A percentile compares a stretch with the other conserved stretches of the same genome.
These are phyloP conservation scores for Trebouxiophyceae sp. DNA, from an alignment of 163 green algal genomes.

Conservation along the genomic window DNA sequence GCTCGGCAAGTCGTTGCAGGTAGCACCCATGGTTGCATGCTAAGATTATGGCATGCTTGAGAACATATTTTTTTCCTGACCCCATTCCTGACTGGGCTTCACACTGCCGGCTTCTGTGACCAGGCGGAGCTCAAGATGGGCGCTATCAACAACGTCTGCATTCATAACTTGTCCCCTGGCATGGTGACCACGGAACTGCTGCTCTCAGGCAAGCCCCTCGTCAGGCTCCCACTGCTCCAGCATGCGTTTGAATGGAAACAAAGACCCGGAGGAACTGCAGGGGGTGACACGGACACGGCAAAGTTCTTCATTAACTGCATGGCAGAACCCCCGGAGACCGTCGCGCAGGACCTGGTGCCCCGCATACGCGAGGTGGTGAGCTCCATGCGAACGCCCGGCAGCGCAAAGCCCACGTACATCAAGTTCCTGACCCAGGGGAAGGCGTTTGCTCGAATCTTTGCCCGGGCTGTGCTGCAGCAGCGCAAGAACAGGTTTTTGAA, in stretches of 20 bases:
- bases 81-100: not conserved
- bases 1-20: constrained; percentile 74
- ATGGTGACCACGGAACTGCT: constrained; percentile 85
- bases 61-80: not conserved
- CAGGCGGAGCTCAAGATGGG: constrained; percentile 62
- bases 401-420: constrained; percentile 42
- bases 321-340: constrained; percentile 44
- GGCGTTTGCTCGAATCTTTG: constrained; percentile 66
- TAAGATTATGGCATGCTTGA: too few relatives aligned
- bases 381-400: not conserved
- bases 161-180: constrained; percentile 88
- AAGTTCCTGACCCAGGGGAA: constrained; percentile 59
- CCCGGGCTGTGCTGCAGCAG: constrained; percentile 39
- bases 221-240: not conserved
- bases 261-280: constrained; percentile 3
- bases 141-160: constrained; percentile 63
- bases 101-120: not conserved
- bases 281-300: constrained; percentile 38
- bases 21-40: constrained; percentile 3
- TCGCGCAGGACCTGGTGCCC: constrained; percentile 50
- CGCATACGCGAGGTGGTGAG: constrained; percentile 31
- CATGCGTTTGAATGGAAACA: not conserved
- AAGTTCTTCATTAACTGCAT: constrained; percentile 97
- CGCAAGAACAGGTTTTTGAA: constrained; percentile 64
- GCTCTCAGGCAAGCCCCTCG: constrained; percentile 51